Conservation (phyloP, 2,329 filamentous ascomycete genomes). For the Emericellopsis cladophorae region DNA sequence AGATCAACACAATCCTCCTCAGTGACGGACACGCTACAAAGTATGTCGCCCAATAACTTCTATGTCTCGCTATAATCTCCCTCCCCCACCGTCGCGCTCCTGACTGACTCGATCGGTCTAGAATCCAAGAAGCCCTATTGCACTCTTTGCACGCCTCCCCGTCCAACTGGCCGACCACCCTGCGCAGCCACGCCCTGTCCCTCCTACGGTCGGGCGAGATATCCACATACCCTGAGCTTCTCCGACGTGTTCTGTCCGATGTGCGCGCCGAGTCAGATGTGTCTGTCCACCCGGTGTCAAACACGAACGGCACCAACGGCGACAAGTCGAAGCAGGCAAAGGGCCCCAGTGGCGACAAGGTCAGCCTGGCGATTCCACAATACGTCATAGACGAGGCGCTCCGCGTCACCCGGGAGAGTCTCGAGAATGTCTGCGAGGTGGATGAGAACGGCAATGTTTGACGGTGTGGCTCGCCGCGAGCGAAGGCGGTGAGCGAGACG, state of each 20-base stretch:
- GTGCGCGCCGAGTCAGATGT: constrained; percentile 34
- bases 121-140: constrained; percentile 52
- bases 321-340: constrained; percentile 12
- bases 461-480: constrained; percentile 2
- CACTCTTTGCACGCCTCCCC: constrained; percentile 47
- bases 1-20: constrained; percentile 47
- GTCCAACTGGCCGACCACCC: constrained; percentile 48
- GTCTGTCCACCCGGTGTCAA: constrained; percentile 2
- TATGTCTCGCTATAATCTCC: background rate
- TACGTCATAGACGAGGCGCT: constrained; percentile 49
- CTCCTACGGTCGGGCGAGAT: constrained; percentile 49
- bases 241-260: constrained; percentile 48
- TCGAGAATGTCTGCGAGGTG: constrained; percentile 35
- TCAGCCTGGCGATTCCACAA: constrained; percentile 42
- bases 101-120: constrained; percentile 12
- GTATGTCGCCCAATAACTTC: constrained; percentile 21
- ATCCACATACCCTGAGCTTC: constrained; percentile 47
- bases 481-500: constrained; percentile 1
- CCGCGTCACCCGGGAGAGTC: constrained; percentile 43
- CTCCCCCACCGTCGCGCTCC: background rate
- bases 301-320: constrained; percentile 4
- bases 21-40: constrained; percentile 46
- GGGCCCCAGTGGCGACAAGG: constrained; percentile 6
- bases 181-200: constrained; percentile 46
- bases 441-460: constrained; percentile 12